Evolutionary conservation across 1,139 yeast species (phyloP).

Genomic region (Taphrina deformans): DNA sequence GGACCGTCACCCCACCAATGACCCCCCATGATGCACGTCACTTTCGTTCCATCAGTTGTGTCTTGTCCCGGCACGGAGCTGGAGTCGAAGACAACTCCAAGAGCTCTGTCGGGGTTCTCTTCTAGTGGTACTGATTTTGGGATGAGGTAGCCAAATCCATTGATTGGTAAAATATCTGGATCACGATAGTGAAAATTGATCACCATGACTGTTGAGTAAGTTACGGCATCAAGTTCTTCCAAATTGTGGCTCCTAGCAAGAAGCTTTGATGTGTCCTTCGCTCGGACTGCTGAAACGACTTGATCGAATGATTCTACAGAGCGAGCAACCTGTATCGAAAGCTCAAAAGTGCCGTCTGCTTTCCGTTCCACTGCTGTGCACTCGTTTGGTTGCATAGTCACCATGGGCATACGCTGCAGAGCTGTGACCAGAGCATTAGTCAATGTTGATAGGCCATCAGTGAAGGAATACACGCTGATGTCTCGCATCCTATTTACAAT

Average conservation of each 20-base stretch:
- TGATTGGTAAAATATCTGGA: conserved; percentile 43
- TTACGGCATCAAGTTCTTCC: conserved; percentile 42
- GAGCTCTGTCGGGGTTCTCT: conserved; percentile 58
- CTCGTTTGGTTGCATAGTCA: neutral
- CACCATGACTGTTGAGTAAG: conserved; percentile 59
- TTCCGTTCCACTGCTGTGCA: neutral
- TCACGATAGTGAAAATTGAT: conserved; percentile 61
- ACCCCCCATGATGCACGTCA: conserved; percentile 92
- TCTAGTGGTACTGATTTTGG: conserved; percentile 54
- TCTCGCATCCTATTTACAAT: conserved; percentile 32
- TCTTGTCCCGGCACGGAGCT: conserved; percentile 51
- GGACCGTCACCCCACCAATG: conserved; percentile 53
- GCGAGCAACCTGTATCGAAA: neutral
- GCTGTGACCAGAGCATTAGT: conserved; percentile 24
- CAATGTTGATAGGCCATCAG: conserved; percentile 37
- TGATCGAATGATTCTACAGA: conserved; percentile 23
- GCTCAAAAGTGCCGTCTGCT: neutral
- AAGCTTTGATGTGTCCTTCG: conserved; percentile 33
- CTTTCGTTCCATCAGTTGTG: conserved; percentile 54
- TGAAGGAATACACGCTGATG: conserved; percentile 37
- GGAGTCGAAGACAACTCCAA: conserved; percentile 91
- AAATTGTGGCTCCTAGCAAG: conserved; percentile 10
- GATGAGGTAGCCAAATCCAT: conserved; percentile 85
- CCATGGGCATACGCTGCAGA: neutral
- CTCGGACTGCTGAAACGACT: conserved; percentile 38